These are phyloP conservation scores for Withania somnifera DNA, from an alignment of 305 asterid species.

Conservation along the genomic window DNA sequence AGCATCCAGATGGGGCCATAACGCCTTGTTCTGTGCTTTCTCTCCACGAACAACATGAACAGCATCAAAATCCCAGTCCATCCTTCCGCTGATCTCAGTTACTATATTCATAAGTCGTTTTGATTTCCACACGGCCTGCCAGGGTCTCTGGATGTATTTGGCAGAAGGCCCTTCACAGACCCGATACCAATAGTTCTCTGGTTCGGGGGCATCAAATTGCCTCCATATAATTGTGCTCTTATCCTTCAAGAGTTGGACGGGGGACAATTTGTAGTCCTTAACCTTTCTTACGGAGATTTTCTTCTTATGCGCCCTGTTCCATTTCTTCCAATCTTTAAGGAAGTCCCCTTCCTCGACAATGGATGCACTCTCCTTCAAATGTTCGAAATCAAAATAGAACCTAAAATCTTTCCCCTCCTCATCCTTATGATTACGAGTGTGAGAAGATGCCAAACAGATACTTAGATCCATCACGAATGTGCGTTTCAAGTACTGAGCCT, in stretches of 20 bases:
- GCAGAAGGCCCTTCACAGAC: slow-evolving; percentile 88
- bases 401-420: slow-evolving; percentile 87
- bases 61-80: slow-evolving; percentile 98
- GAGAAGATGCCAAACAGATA: slow-evolving; percentile 54
- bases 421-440: slow-evolving; percentile 53
- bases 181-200: slow-evolving; percentile 85
- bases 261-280: slow-evolving; percentile 45
- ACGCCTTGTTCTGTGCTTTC: slow-evolving; percentile 54
- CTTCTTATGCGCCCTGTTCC: slow-evolving; percentile 52
- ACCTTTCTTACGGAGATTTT: slow-evolving; percentile 62
- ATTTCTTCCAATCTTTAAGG: slow-evolving; percentile 62
- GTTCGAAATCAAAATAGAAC: slow-evolving; percentile 89
- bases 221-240: slow-evolving; percentile 70
- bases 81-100: slow-evolving; percentile 78
- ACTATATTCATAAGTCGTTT: slow-evolving; percentile 88
- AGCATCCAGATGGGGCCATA: slow-evolving; percentile 74
- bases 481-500: slow-evolving; percentile 70
- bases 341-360: slow-evolving; percentile 71
- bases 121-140: slow-evolving; percentile 82
- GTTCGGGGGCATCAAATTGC: slow-evolving; percentile 62
- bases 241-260: slow-evolving; percentile 58
- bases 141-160: slow-evolving; percentile 65
- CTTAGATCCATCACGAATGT: slow-evolving; percentile 85
- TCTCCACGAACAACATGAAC: slow-evolving; percentile 85
- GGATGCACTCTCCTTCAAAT: slow-evolving; percentile 60